These are phyloP conservation scores for Candida pseudoviswanathii DNA, from an alignment of 1,139 yeast species.

Conservation along the genomic window DNA sequence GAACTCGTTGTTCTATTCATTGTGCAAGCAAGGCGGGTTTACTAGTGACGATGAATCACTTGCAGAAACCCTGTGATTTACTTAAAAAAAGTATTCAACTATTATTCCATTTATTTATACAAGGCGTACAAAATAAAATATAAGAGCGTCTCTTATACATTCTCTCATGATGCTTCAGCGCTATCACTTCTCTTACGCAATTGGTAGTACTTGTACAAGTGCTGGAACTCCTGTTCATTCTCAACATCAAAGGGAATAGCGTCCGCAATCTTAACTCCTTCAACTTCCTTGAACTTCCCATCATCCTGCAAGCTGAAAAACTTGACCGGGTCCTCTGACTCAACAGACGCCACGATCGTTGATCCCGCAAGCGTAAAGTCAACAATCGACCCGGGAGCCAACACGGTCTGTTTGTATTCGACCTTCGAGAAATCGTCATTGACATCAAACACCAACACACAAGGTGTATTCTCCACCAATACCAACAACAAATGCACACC, in stretches of 20 bases:
- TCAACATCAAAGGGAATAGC: slow-evolving; percentile 37
- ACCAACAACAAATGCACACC: slow-evolving; percentile 39
- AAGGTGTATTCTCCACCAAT: slow-evolving; percentile 59
- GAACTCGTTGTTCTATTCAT: slow-evolving; percentile 73
- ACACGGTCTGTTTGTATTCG: slow-evolving; percentile 29
- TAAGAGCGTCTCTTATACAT: too few species aligned
- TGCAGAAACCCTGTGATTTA: too few species aligned
- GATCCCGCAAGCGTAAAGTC: slow-evolving; percentile 26
- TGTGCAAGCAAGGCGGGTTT: slow-evolving; percentile 72
- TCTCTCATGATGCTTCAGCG: neutral
- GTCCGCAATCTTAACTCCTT: slow-evolving; percentile 18
- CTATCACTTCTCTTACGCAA: slow-evolving; percentile 80
- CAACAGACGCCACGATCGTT: slow-evolving; percentile 50
- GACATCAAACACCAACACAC: slow-evolving; percentile 46
- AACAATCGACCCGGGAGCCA: slow-evolving; percentile 25
- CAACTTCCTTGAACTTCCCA: slow-evolving; percentile 13
- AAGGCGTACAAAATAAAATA: neutral
- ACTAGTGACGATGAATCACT: slow-evolving; percentile 25
- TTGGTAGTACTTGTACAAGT: slow-evolving; percentile 63
- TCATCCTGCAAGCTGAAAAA: slow-evolving; percentile 21
- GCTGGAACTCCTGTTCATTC: slow-evolving; percentile 51
- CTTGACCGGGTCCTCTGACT: slow-evolving; percentile 40
- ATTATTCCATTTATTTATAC: neutral
- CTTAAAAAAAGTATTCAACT: too few species aligned
- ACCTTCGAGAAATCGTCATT: slow-evolving; percentile 17